Evolutionary conservation across 306 rosid genomes (phyloP).

Genomic region (Carpinus fangiana): DNA sequence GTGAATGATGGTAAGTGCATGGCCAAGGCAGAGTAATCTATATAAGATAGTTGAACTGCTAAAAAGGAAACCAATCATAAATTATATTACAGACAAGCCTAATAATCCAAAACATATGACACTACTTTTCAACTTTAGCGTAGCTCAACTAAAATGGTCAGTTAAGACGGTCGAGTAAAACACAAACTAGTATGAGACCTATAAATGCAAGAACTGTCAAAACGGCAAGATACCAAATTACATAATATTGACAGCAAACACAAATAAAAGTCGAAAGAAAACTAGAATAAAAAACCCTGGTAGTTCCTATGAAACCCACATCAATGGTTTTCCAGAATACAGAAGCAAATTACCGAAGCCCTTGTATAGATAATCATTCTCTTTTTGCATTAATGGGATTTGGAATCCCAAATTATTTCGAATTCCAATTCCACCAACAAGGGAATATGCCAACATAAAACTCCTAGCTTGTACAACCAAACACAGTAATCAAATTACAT

Average conservation of each 20-base stretch:
- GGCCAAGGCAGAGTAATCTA: conserved; percentile 26
- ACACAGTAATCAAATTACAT: neutral
- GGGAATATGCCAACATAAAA: neutral
- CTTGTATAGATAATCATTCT: no score
- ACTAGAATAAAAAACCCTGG: neutral
- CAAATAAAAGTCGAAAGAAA: neutral
- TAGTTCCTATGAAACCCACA: neutral
- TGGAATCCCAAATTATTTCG: neutral
- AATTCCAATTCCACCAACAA: no score
- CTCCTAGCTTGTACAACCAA: neutral
- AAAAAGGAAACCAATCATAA: conserved; percentile 8
- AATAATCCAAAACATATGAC: neutral
- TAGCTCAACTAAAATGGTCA: neutral
- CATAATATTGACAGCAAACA: conserved; percentile 4
- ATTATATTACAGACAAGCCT: neutral
- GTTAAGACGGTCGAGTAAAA: neutral
- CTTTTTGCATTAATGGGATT: neutral
- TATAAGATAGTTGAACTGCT: conserved; percentile 20
- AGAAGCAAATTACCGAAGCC: neutral
- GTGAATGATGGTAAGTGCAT: conserved; percentile 23
- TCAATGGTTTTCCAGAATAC: neutral
- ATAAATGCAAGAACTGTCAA: conserved; percentile 2
- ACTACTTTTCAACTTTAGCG: neutral
- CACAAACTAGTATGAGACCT: neutral
- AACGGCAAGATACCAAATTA: conserved; percentile 3